phyloP scores from a whole-genome alignment of 352 stramenopile species.

The Phytopythium chamaehyphon region DNA sequence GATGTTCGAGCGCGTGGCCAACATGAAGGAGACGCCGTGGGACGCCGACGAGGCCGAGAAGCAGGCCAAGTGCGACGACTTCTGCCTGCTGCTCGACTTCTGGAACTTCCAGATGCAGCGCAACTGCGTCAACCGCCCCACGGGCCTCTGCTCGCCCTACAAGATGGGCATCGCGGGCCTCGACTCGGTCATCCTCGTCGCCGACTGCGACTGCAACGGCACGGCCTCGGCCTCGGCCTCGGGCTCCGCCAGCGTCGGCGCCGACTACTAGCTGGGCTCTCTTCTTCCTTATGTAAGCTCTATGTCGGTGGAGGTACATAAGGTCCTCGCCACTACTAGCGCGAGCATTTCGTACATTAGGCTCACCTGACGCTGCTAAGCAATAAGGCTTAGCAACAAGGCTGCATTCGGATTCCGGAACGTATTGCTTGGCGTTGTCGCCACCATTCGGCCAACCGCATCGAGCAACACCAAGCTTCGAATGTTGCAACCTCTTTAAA shows the following conservation, averaged over 20 bases:
- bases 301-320: too few species aligned
- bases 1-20: slow-evolving; percentile 32
- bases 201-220: slow-evolving; percentile 52
- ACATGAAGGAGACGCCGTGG: slow-evolving; percentile 70
- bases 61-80: slow-evolving; percentile 51
- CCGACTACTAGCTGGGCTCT: too few species aligned
- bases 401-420: too few species aligned
- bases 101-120: slow-evolving; percentile 51
- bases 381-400: too few species aligned
- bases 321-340: too few species aligned
- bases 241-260: background rate
- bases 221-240: slow-evolving; percentile 5
- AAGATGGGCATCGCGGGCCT: slow-evolving; percentile 38
- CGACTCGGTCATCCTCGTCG: slow-evolving; percentile 46
- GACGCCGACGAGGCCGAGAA: slow-evolving; percentile 41
- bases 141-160: slow-evolving; percentile 56
- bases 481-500: too few species aligned
- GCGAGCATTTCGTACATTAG: too few species aligned
- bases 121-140: slow-evolving; percentile 55
- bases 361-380: too few species aligned
- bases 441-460: too few species aligned
- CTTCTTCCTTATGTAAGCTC: too few species aligned
- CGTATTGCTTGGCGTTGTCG: too few species aligned
- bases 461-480: too few species aligned
- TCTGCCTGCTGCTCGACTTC: slow-evolving; percentile 54